Percentiles rank a stretch among this genome's conserved stretches.
phyloP scores from a whole-genome alignment of 805 yeast species.

The Torulaspora delbrueckii region DNA sequence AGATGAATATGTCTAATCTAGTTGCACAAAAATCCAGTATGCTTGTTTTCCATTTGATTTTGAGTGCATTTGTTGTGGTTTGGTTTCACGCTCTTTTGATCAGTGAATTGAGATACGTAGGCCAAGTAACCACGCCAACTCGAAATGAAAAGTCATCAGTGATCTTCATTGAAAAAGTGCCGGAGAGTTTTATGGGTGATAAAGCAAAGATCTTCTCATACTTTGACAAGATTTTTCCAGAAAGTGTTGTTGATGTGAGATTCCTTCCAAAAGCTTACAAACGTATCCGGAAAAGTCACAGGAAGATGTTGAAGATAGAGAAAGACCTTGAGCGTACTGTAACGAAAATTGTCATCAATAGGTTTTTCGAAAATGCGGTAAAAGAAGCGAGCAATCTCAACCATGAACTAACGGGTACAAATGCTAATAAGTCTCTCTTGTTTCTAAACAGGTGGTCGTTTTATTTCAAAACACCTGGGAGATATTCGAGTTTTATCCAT shows the following conservation, averaged over 20 bases:
- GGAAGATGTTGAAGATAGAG: conserved; percentile 30
- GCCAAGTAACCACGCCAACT: conserved; percentile 38
- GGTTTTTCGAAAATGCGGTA: conserved; percentile 16
- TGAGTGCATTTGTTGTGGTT: conserved; percentile 50
- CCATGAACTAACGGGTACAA: not conserved
- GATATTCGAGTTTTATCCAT: not conserved
- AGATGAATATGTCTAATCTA: conserved; percentile 65
- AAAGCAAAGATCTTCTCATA: conserved; percentile 19
- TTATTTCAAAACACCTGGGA: conserved; percentile 3
- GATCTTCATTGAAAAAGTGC: conserved; percentile 46
- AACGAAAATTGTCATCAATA: conserved; percentile 32
- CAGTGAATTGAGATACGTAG: conserved; percentile 45
- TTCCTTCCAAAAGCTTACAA: conserved; percentile 44
- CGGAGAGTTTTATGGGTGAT: conserved; percentile 24
- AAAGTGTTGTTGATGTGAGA: conserved; percentile 56
- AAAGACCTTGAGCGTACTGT: conserved; percentile 40
- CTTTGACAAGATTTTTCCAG: conserved; percentile 41
- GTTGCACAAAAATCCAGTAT: conserved; percentile 46
- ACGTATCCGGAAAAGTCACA: conserved; percentile 35
- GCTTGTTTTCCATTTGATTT: conserved; percentile 57
- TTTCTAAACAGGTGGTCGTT: conserved; percentile 4
- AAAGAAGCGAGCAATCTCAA: not conserved
- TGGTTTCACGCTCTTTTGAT: conserved; percentile 54
- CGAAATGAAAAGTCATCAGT: conserved; percentile 31
- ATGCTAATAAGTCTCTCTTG: not conserved